These are phyloP conservation scores for Umbelopsis sp. DNA, from an alignment of 371 early-diverging fungal species.

Conservation along the genomic window DNA sequence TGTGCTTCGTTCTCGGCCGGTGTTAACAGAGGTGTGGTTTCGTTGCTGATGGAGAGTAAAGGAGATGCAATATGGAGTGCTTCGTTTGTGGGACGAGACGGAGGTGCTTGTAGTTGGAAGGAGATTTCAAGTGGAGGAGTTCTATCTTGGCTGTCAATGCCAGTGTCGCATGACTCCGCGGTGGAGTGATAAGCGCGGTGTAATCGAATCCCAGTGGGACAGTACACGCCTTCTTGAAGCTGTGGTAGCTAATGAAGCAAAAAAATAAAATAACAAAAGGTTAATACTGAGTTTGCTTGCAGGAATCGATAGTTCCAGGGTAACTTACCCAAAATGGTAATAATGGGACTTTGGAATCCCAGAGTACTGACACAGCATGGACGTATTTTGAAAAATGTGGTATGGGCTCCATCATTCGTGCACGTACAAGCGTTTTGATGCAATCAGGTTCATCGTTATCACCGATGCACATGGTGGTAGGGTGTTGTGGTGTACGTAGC, in stretches of 20 bases:
- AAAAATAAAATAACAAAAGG: no score
- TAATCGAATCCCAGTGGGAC: slow-evolving; percentile 9
- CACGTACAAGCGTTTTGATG: background rate
- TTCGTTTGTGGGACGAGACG: background rate
- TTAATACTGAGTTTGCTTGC: no score
- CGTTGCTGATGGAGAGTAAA: background rate
- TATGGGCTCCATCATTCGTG: slow-evolving; percentile 13
- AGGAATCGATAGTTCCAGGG: no score
- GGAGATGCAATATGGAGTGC: background rate
- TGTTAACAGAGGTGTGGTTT: background rate
- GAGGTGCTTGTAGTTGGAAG: background rate
- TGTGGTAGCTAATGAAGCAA: background rate
- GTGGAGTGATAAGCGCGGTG: slow-evolving; percentile 1
- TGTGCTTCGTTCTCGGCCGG: background rate
- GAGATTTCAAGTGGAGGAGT: background rate
- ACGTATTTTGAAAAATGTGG: slow-evolving; percentile 10
- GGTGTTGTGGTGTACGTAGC: background rate
- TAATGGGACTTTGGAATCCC: slow-evolving; percentile 1
- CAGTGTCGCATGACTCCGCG: background rate
- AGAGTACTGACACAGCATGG: slow-evolving; percentile 1
- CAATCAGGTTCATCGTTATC: slow-evolving; percentile 16
- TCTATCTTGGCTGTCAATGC: background rate
- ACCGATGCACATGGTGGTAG: background rate
- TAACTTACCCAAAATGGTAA: slow-evolving; percentile 11
- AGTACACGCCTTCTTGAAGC: slow-evolving; percentile 9